Evolutionary conservation across 345 rosid genomes (phyloP), one percentile per base, ranked within the genome.

Genomic region (Populus davidiana): DNA sequence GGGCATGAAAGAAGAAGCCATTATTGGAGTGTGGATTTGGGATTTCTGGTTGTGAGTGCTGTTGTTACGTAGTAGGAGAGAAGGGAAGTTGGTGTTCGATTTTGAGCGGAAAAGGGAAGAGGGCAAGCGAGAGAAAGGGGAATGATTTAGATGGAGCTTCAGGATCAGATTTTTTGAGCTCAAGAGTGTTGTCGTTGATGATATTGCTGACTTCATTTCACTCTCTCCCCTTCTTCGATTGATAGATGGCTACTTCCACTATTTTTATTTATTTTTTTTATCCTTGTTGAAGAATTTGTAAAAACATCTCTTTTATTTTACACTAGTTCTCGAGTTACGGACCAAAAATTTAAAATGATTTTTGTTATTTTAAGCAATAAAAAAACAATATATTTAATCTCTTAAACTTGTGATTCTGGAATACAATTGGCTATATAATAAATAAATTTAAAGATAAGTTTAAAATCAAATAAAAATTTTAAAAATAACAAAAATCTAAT

Each of bases 1-100:
- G 7, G 96, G 90, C 63, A 86, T 90, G 89, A 90, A 93, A 80
- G 93, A 87, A 23, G 93, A 79, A 21, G 81, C 69, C 85, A 82
- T 82, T 18, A 69, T 69, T 33, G 54, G 74, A 47, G 25, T 27
- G 77, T 54, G 65, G 68, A 67, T 14, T 52, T 72, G 70, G 38
- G 61, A 27, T 16, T 7, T 66, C 9, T 18, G 72, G 44, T 20
- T 50, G 18, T 38, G 21, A 39, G 41, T 54, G 59, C 17, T 44
- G 67, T 0, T 52, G 20, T 78, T 78, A 0, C 4, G 71, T 44
- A 7, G 14, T 4, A 54, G 27, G 4, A 38, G 41, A 23, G n/a
- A 44, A 70, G 16, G 29, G 71, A 5, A 14, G 61, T 5, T 43
- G 6, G 59, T 7, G 41, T 39, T 62, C 3, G 78, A 68, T 54